Conservation (phyloP, 495 filamentous ascomycete genomes). For the Daldinia bambusicola region DNA sequence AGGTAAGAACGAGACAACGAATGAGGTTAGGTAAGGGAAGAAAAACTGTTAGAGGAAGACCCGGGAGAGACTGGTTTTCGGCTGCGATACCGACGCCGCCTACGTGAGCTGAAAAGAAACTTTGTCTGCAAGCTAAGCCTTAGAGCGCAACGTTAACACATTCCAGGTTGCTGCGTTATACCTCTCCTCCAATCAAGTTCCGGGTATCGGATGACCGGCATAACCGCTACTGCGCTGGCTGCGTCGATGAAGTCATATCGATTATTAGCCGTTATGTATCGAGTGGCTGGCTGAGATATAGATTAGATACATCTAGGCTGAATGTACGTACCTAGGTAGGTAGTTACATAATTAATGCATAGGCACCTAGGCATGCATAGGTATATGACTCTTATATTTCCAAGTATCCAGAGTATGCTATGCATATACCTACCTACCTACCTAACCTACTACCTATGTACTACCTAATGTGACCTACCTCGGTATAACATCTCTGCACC, state of each 20-base stretch:
- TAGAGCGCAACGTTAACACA: not conserved
- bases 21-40: too few relatives aligned
- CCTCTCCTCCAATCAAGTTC: not conserved
- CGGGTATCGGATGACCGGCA: not conserved
- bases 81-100: not conserved
- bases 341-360: too few relatives aligned
- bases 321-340: not conserved
- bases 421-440: too few relatives aligned
- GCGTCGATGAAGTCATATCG: not conserved
- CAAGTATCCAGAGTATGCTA: too few relatives aligned
- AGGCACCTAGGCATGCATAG: too few relatives aligned
- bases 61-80: constrained; percentile 2
- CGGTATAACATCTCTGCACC: too few relatives aligned
- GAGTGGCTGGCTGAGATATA: not conserved
- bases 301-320: not conserved
- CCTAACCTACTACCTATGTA: too few relatives aligned
- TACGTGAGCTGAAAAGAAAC: constrained; percentile 8
- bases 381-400: too few relatives aligned
- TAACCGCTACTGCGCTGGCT: not conserved
- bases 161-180: too few relatives aligned
- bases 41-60: not conserved
- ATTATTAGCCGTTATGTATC: not conserved
- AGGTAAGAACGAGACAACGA: too few relatives aligned
- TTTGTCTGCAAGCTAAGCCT: constrained; percentile 3
- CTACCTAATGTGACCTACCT: too few relatives aligned